These are phyloP conservation scores for Musa balbisiana DNA, from an alignment of 202 grass and related monocot genomes.

Conservation along the genomic window DNA sequence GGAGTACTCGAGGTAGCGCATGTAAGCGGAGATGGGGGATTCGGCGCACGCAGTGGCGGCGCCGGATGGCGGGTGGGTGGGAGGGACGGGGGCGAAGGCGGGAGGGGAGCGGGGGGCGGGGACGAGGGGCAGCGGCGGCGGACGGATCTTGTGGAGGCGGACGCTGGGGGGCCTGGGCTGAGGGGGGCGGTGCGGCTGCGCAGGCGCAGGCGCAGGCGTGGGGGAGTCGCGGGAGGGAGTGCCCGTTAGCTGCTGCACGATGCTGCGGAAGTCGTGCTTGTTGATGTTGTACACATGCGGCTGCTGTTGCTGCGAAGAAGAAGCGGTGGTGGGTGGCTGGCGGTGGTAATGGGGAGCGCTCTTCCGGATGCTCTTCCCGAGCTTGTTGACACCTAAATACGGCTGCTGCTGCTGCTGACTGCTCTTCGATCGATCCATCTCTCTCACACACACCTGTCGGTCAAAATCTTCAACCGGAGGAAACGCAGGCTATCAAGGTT, in stretches of 20 bases:
- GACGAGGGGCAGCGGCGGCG: constrained; percentile 50
- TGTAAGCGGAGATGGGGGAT: constrained; percentile 81
- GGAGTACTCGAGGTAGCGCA: constrained; percentile 82
- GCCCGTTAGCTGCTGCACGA: constrained; percentile 86
- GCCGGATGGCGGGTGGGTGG: constrained; percentile 23
- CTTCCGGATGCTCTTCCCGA: constrained; percentile 82
- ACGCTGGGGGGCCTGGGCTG: constrained; percentile 51
- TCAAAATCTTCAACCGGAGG: too few species aligned
- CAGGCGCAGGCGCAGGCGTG: background rate
- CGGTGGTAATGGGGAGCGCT: constrained; percentile 21
- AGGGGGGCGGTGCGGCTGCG: constrained; percentile 41
- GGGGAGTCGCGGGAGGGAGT: constrained; percentile 33
- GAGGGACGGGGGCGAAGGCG: constrained; percentile 2
- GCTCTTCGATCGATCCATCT: too few species aligned
- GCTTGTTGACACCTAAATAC: constrained; percentile 69
- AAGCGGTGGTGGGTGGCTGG: constrained; percentile 38
- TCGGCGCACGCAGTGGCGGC: constrained; percentile 11
- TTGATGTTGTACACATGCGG: constrained; percentile 90
- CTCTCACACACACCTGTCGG: too few species aligned
- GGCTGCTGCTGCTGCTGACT: background rate
- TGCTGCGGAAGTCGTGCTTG: constrained; percentile 79
- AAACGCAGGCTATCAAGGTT: too few species aligned
- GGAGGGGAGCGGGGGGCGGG: constrained; percentile 21
- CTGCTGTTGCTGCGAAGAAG: constrained; percentile 8
- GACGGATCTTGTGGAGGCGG: too few species aligned